Evolutionary conservation across 2,329 filamentous ascomycete species (phyloP).

Genomic region (Clathrospora elynae): DNA sequence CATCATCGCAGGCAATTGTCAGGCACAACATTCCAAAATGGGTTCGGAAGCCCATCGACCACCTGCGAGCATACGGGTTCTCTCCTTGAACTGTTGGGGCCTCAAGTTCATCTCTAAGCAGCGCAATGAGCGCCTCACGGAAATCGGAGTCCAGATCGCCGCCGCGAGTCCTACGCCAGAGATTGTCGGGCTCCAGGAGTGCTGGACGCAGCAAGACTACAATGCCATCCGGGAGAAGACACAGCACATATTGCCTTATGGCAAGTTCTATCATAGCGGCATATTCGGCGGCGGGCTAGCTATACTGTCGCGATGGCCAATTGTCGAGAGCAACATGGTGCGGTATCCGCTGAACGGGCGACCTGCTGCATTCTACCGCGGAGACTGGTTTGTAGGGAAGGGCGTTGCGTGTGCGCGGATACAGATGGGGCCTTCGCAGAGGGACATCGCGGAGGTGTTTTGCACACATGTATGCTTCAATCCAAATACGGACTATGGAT

Average conservation of each 20-base stretch:
- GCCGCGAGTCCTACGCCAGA: constrained; percentile 70
- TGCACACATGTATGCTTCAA: constrained; percentile 73
- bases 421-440: constrained; percentile 66
- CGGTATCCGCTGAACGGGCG: constrained; percentile 90
- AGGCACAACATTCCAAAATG: constrained; percentile 22
- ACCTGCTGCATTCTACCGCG: constrained; percentile 89
- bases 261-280: constrained; percentile 90
- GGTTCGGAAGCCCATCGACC: constrained; percentile 23
- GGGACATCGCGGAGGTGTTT: constrained; percentile 83
- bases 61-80: constrained; percentile 68
- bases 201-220: constrained; percentile 88
- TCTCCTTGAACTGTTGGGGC: constrained; percentile 97
- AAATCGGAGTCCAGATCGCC: constrained; percentile 83
- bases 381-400: constrained; percentile 97
- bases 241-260: constrained; percentile 76
- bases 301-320: constrained; percentile 89
- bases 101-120: constrained; percentile 83
- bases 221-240: constrained; percentile 75
- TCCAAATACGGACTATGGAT: neutral
- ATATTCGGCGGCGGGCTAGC: constrained; percentile 88
- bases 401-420: constrained; percentile 85
- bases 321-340: constrained; percentile 85
- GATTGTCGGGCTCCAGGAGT: constrained; percentile 93
- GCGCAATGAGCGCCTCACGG: constrained; percentile 75
- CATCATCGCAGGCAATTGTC: constrained; percentile 14